Base-by-base conservation (phyloP, 371 early-diverging fungal species). In the Amoeboaphelidium occidentale region DNA sequence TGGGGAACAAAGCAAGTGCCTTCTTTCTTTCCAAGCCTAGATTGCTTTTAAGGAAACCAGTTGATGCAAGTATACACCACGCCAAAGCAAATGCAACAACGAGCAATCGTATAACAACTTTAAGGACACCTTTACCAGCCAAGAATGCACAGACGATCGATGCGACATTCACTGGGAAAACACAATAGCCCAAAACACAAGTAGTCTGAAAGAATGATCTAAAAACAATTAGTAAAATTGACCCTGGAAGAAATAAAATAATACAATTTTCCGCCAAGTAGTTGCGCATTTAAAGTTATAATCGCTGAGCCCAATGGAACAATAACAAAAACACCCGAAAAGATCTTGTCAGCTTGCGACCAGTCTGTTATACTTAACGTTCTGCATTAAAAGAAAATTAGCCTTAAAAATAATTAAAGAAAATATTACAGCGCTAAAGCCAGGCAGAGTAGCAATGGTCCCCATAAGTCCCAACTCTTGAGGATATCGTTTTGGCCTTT, bases 401-500 rank as follows among this genome's bases (percentile, higher is more conserved):
- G 4, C 0, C 1, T 65, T 42, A 20, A 21, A 43, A 22, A 0
- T 25, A 26, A 28, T 2, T 22, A 49, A 2, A 17, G 14, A 50
- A 21, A 24, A 56, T 10, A 20, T 48, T 69, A 80, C 79, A 85
- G 72, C 2, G 92, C 82, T 47, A 92, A 63, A 13, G 75, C 66
- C 45, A 89, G 64, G 53, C 90, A 89, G 53, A 92, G 69, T 46
- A 92, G 64, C 45, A 92, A 68, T 20, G 92, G 92, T 2, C 92
- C 92, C 92, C 92, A 92, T 24, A 88, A 64, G 63, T 90, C 91
- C 86, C 88, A 86, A 51, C 84, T 83, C 55, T 68, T 65, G 53
- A 86, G 64, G 27, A 79, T 68, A 54, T 77, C 72, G 44, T 69
- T 62, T 52, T 66, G 58, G 21, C 69, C 73, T 39, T 68, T 68